A percentile compares a stretch with the other conserved stretches of the same genome.
These are phyloP conservation scores for Mikania micrantha DNA, from an alignment of 129 eudicot genomes.

Conservation along the genomic window DNA sequence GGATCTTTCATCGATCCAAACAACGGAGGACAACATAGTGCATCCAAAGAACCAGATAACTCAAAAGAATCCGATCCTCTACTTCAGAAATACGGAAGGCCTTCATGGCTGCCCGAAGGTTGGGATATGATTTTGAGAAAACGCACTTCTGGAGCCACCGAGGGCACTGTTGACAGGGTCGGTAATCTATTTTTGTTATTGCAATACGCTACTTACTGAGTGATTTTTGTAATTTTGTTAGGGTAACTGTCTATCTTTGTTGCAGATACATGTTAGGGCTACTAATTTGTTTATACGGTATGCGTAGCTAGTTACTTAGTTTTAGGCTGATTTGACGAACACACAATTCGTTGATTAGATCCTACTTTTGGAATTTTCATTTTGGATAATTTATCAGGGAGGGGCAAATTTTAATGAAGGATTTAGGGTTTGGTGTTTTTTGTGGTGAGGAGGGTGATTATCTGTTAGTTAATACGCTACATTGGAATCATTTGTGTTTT, in stretches of 20 bases:
- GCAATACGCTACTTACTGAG: neutral
- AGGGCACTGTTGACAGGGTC: conserved; percentile 31
- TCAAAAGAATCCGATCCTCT: conserved; percentile 4
- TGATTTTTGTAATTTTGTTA: neutral
- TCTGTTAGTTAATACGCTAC: neutral
- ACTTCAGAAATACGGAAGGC: conserved; percentile 12
- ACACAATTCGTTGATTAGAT: neutral
- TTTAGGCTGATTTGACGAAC: neutral
- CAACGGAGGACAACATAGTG: conserved; percentile 11
- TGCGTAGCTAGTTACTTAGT: neutral
- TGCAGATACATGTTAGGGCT: neutral
- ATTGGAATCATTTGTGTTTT: neutral
- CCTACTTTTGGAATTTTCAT: neutral
- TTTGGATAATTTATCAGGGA: neutral
- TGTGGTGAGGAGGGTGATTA: neutral
- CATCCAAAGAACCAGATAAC: conserved; percentile 12
- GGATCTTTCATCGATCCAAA: conserved; percentile 8
- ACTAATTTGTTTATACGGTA: neutral
- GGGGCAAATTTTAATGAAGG: neutral
- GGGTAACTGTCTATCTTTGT: neutral
- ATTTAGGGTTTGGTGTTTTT: neutral
- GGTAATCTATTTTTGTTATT: neutral
- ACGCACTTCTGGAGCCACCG: conserved; percentile 35
- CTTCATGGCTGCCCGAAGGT: conserved; percentile 27
- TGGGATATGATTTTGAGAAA: conserved; percentile 22